Conservation (phyloP, 2,329 filamentous ascomycete genomes). For the Nothopassalora personata region DNA sequence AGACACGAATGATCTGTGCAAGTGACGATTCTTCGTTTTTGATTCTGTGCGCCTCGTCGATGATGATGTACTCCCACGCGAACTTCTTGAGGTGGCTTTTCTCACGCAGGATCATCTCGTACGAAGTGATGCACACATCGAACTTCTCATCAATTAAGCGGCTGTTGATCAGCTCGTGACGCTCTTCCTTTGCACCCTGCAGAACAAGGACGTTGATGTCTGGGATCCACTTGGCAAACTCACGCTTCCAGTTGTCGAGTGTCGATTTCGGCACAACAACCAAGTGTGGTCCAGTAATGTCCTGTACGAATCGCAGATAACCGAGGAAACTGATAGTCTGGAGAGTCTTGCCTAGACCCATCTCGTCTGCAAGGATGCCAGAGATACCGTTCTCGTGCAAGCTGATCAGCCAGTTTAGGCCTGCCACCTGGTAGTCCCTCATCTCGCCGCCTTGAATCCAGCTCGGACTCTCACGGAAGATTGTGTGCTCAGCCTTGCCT, state of each 20-base stretch:
- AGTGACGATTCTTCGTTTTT: constrained; percentile 98
- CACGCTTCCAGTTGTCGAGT: constrained; percentile 95
- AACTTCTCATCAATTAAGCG: constrained; percentile 92
- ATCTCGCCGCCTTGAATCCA: constrained; percentile 80
- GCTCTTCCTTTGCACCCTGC: constrained; percentile 92
- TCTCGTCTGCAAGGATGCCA: constrained; percentile 94
- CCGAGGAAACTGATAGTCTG: constrained; percentile 97
- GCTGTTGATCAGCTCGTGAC: constrained; percentile 80
- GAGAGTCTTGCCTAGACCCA: constrained; percentile 95
- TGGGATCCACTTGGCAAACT: constrained; percentile 90
- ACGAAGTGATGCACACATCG: constrained; percentile 96
- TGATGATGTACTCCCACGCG: constrained; percentile 99
- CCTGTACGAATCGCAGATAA: constrained; percentile 85
- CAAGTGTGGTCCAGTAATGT: constrained; percentile 84
- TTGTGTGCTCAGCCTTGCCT: constrained; percentile 69
- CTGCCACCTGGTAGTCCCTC: constrained; percentile 94
- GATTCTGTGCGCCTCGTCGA: constrained; percentile 96
- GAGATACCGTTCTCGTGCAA: constrained; percentile 98
- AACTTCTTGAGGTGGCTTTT: constrained; percentile 95
- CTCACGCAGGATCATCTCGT: constrained; percentile 96
- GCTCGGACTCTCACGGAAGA: constrained; percentile 90
- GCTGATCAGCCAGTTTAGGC: constrained; percentile 95
- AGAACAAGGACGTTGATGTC: constrained; percentile 91
- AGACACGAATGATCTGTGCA: constrained; percentile 91
- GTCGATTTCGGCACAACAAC: constrained; percentile 94